Evolutionary conservation across 1,139 yeast genomes (phyloP).

Genomic region (Nakaseomyces nivariensis): DNA sequence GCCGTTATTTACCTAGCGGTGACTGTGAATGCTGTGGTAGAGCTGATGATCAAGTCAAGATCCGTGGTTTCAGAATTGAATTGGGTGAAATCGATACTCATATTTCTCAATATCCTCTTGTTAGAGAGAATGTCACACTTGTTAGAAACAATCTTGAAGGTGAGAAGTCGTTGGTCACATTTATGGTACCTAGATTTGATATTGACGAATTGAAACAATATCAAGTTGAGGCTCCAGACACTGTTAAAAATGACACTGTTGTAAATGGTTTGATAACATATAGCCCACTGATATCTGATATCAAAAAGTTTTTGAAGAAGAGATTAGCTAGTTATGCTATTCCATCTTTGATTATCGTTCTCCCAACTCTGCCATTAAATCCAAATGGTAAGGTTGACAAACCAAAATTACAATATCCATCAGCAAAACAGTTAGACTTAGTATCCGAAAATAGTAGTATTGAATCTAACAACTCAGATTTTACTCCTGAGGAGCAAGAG

Average conservation of each 20-base stretch:
- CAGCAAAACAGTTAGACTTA: slow-evolving; percentile 58
- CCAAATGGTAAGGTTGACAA: slow-evolving; percentile 98
- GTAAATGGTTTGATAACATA: slow-evolving; percentile 73
- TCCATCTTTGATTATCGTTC: slow-evolving; percentile 84
- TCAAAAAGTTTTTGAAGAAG: slow-evolving; percentile 72
- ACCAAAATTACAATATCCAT: slow-evolving; percentile 94
- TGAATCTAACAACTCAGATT: slow-evolving; percentile 40
- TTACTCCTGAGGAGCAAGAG: slow-evolving; percentile 54
- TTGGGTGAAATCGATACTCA: slow-evolving; percentile 97
- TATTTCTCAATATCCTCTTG: slow-evolving; percentile 81
- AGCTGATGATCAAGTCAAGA: slow-evolving; percentile 98
- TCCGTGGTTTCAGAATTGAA: slow-evolving; percentile 96
- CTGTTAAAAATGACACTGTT: slow-evolving; percentile 44
- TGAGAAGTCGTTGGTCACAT: slow-evolving; percentile 85
- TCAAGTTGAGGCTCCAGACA: slow-evolving; percentile 34
- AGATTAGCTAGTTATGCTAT: slow-evolving; percentile 90
- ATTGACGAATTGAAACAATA: slow-evolving; percentile 31
- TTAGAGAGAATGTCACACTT: slow-evolving; percentile 83
- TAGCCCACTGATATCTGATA: slow-evolving; percentile 66
- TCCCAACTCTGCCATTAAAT: slow-evolving; percentile 78
- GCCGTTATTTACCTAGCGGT: slow-evolving; percentile 93
- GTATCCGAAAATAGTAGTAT: slow-evolving; percentile 34
- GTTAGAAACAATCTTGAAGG: slow-evolving; percentile 90
- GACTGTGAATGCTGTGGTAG: slow-evolving; percentile 97
- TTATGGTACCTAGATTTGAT: slow-evolving; percentile 73